Evolutionary conservation across 2,329 filamentous ascomycete species (phyloP).

Genomic region (Zymoseptoria crescenta): DNA sequence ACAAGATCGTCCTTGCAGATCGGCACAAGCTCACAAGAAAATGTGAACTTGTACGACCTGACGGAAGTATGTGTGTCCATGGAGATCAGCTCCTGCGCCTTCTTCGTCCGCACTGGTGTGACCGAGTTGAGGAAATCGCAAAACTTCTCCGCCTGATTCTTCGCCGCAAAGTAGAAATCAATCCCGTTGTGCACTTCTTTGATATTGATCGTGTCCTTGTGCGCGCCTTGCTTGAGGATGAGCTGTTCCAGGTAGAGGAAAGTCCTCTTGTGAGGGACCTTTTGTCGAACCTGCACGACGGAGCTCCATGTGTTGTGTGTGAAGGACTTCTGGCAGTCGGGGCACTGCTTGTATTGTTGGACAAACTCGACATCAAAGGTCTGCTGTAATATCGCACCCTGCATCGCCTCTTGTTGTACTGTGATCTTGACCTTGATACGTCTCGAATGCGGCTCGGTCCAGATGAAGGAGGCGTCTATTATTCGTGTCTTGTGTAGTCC

Average conservation of each 20-base stretch:
- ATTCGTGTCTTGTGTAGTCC: slow-evolving; percentile 86
- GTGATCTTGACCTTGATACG: slow-evolving; percentile 93
- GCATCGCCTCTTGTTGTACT: slow-evolving; percentile 64
- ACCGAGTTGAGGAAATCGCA: slow-evolving; percentile 84
- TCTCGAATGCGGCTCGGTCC: slow-evolving; percentile 95
- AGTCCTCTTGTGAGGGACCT: slow-evolving; percentile 89
- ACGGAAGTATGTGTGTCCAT: slow-evolving; percentile 84
- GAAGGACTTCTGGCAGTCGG: slow-evolving; percentile 91
- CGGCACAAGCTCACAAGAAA: slow-evolving; percentile 79
- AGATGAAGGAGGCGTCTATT: slow-evolving; percentile 92
- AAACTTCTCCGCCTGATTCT: slow-evolving; percentile 88
- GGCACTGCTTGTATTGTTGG: slow-evolving; percentile 85
- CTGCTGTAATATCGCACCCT: slow-evolving; percentile 73
- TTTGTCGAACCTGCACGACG: slow-evolving; percentile 89
- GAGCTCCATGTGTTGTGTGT: slow-evolving; percentile 95
- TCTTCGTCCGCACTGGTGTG: slow-evolving; percentile 68
- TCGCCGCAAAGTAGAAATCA: slow-evolving; percentile 86
- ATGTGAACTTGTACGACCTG: slow-evolving; percentile 92
- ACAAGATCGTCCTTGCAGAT: slow-evolving; percentile 97
- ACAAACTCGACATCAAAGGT: slow-evolving; percentile 91
- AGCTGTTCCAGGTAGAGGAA: slow-evolving; percentile 84
- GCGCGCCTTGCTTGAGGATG: slow-evolving; percentile 87
- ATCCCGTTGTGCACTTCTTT: slow-evolving; percentile 93
- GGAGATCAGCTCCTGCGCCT: slow-evolving; percentile 88
- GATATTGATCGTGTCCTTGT: slow-evolving; percentile 93